Base-by-base conservation (phyloP, 2,329 filamentous ascomycete genomes). In the Penicillium sp. region DNA sequence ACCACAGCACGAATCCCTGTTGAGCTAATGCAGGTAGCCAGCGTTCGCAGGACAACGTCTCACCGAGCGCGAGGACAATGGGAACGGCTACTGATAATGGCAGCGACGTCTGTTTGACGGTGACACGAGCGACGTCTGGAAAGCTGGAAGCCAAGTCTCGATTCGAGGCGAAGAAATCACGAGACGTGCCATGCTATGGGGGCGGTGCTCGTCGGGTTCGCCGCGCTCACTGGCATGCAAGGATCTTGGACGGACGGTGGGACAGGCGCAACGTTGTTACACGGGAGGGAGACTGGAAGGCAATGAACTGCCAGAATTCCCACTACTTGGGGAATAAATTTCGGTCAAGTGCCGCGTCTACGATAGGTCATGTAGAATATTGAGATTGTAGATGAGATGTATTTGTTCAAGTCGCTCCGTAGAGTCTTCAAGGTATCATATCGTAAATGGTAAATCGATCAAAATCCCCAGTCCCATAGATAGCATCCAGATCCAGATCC, bases 401-500 rank as follows among this genome's bases (percentile, higher is more conserved):
- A 50, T 58, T 51, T 51, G 31, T 59, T 34, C 52, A 55, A 35
- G 35, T 61, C 51, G 53, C 64, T 58, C 55, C 62, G 50, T 55
- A 34, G 51, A 39, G 39, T 50, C 55, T 60, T 59, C 53, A 38
- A 62, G 66, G 65, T 68, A 68, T 68, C 66, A 65, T 68, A 64
- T 67, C 63, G 53, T 64, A 60, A 65, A 63, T 55, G 49, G 47
- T 60, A 55, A 60, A 61, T 56, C 49, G 37, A 41, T 56, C 58
- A 54, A 54, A 56, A 62, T 45, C 41, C 58, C 52, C 37, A 63
- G 42, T 31, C 37, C 51, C 37, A 22, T 22, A 35, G 31, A 35
- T 25, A 51, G 20, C 22, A 52, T 28, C n/a, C 34, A 28, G 8
- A 43, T 42, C 25, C 51, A 35, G 12, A 42, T 43, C 52, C 64